Conservation (phyloP, 2,329 filamentous ascomycete genomes). For the Calonectria montana region DNA sequence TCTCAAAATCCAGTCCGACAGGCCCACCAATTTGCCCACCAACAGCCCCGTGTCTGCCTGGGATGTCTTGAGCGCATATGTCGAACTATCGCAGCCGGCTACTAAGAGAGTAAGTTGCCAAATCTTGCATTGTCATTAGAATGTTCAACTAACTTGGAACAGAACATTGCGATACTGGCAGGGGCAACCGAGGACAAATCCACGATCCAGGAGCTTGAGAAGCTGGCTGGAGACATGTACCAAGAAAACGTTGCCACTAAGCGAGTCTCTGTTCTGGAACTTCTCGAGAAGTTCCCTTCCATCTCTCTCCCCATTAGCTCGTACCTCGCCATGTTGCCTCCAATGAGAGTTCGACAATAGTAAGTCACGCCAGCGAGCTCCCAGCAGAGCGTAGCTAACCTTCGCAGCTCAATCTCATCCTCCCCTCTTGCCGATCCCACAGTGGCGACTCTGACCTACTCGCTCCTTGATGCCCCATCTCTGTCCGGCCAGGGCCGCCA, state of each 20-base stretch:
- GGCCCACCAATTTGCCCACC: slow-evolving; percentile 65
- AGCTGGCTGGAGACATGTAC: slow-evolving; percentile 61
- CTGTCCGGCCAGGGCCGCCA: slow-evolving; percentile 61
- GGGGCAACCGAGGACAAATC: slow-evolving; percentile 61
- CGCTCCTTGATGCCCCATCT: slow-evolving; percentile 69
- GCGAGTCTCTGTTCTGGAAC: slow-evolving; percentile 73
- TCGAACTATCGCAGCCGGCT: slow-evolving; percentile 79
- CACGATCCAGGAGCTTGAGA: slow-evolving; percentile 55
- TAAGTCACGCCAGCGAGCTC: slow-evolving; percentile 35
- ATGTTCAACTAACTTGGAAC: background rate
- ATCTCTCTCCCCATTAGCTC: slow-evolving; percentile 71
- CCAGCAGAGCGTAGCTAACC: background rate
- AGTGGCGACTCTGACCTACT: slow-evolving; percentile 74
- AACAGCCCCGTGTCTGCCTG: slow-evolving; percentile 68
- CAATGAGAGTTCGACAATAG: slow-evolving; percentile 83
- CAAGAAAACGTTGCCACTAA: slow-evolving; percentile 63
- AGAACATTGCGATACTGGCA: slow-evolving; percentile 56
- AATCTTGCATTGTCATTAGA: background rate
- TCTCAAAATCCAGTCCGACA: slow-evolving; percentile 67
- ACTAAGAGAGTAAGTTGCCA: slow-evolving; percentile 68
- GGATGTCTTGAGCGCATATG: slow-evolving; percentile 75
- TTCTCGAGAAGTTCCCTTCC: slow-evolving; percentile 72
- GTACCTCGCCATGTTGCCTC: slow-evolving; percentile 79
- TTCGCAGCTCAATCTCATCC: slow-evolving; percentile 74
- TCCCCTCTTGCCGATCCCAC: slow-evolving; percentile 71